These are phyloP conservation scores for Pseudonectria buxi DNA, from an alignment of 2,329 filamentous ascomycete species.

Conservation along the genomic window DNA sequence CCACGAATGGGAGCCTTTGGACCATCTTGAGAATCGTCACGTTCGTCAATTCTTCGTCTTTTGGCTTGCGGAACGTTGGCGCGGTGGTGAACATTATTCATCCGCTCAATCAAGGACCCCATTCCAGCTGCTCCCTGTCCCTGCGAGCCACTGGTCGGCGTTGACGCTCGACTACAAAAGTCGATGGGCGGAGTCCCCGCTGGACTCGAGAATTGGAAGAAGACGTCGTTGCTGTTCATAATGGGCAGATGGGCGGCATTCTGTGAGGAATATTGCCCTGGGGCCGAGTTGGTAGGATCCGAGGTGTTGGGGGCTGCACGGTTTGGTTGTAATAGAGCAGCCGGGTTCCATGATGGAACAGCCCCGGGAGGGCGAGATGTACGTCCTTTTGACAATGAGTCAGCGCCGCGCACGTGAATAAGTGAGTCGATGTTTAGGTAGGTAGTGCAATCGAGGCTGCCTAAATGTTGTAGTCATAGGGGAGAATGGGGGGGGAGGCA, in stretches of 20 bases:
- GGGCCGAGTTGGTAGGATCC: slow-evolving; percentile 18
- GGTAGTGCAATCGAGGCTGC: neutral
- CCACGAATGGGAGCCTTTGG: slow-evolving; percentile 24
- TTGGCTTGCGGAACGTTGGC: slow-evolving; percentile 53
- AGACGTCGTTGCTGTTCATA: slow-evolving; percentile 25
- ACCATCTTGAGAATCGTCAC: slow-evolving; percentile 35
- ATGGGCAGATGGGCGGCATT: slow-evolving; percentile 16
- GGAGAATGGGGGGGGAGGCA: slow-evolving; percentile 1
- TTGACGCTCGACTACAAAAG: slow-evolving; percentile 28
- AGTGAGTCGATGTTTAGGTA: neutral
- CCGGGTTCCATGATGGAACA: slow-evolving; percentile 35
- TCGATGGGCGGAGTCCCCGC: slow-evolving; percentile 28
- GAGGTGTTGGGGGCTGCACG: slow-evolving; percentile 23
- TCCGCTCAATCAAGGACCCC: slow-evolving; percentile 61
- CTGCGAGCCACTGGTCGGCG: slow-evolving; percentile 21
- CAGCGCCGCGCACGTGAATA: slow-evolving; percentile 2
- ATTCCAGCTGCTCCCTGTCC: slow-evolving; percentile 34
- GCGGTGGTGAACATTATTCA: slow-evolving; percentile 69
- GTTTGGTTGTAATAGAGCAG: slow-evolving; percentile 33
- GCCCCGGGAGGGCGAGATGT: slow-evolving; percentile 20
- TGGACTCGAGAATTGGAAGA: slow-evolving; percentile 38
- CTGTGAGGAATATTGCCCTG: slow-evolving; percentile 18
- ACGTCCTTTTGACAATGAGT: slow-evolving; percentile 18
- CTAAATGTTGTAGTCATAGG: too few species aligned
- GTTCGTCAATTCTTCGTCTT: slow-evolving; percentile 52